A percentile compares a stretch with the other conserved stretches of the same genome.
phyloP scores from a whole-genome alignment of 2,329 filamentous ascomycete species.

The Ploettnerulaceae sp. region DNA sequence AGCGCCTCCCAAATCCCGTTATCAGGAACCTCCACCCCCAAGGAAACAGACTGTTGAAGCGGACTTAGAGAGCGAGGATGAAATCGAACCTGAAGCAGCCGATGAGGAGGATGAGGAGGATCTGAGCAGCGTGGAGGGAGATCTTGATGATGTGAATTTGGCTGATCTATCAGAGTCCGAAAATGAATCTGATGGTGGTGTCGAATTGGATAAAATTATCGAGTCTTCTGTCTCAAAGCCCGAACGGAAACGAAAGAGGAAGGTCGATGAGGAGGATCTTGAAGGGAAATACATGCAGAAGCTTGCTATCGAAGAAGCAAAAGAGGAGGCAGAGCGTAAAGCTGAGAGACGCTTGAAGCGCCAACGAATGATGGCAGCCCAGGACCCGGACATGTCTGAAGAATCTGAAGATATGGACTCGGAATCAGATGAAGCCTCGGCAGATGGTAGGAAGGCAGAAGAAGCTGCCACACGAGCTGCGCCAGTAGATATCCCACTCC shows the following conservation, averaged over 20 bases:
- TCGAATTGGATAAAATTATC: conserved; percentile 39
- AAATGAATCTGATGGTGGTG: conserved; percentile 37
- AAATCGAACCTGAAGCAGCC: conserved; percentile 38
- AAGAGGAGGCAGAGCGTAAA: conserved; percentile 46
- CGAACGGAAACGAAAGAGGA: conserved; percentile 59
- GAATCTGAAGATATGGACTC: conserved; percentile 30
- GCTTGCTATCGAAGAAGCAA: conserved; percentile 54
- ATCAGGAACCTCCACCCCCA: conserved; percentile 32
- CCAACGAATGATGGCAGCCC: conserved; percentile 42
- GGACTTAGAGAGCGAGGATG: conserved; percentile 36
- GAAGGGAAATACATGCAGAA: conserved; percentile 67
- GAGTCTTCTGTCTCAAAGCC: conserved; percentile 39
- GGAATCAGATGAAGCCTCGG: conserved; percentile 27
- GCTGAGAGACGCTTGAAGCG: conserved; percentile 44
- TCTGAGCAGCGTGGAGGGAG: conserved; percentile 35
- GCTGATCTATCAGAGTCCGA: conserved; percentile 29
- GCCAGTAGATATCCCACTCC: conserved; percentile 40
- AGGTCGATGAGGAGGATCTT: conserved; percentile 58
- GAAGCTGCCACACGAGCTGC: conserved; percentile 36
- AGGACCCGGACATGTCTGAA: conserved; percentile 34
- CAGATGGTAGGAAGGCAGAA: conserved; percentile 28
- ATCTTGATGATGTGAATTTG: conserved; percentile 35
- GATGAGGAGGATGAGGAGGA: conserved; percentile 33
- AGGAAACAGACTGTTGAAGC: conserved; percentile 26
- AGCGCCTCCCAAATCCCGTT: conserved; percentile 32